Evolutionary conservation across 495 filamentous ascomycete genomes (phyloP), one percentile per base, ranked within the genome.

Genomic region (Letharia lupina): DNA sequence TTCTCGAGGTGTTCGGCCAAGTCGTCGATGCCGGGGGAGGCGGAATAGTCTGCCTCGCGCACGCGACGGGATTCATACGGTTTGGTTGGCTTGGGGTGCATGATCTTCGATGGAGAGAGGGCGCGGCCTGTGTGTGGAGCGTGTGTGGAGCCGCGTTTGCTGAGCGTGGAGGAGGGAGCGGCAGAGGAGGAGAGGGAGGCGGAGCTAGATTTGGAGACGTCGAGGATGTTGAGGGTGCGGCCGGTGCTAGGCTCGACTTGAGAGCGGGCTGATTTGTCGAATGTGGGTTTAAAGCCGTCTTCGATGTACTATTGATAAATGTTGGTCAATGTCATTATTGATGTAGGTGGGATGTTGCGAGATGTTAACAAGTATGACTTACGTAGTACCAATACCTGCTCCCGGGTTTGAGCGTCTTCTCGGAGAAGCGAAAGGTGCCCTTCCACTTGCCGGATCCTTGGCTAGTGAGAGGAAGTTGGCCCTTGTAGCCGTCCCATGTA

Each of bases 321-420:
- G 41, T 65, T 47, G 64, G 56, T 35, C 39, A 16, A 12, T 39
- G 68, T 75, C 61, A 72, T 68, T 66, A 28, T 33, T 62, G 48
- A 45, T 47, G 37, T 58, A 59, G 52, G 8, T 39, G 33, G 28
- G 12, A 35, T 35, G 37, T n/a, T 47, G 35, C 58, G 12, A 44
- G 58, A 67, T 39, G 31, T 60, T 31, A 59, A 57, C 41, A 20
- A 67, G 37, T 31, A 33, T 31, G 60, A 76, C 82, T 71, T 77
- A 85, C 81, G 84, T 98, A 98, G 86, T 98, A 98, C 94, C 95
- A 98, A 87, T 97, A 98, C 71, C 94, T 87, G 73, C 87, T 83
- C 66, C 93, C 91, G 64, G 89, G 81, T 81, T 92, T 85, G 63
- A 96, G 83, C 66, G 90, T 89, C 57, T 85, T 78, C 75, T 87